Percentiles rank a stretch among this genome's conserved stretches.
These are phyloP conservation scores for Pichia sporocuriosa DNA, from an alignment of 805 yeast genomes.

Conservation along the genomic window DNA sequence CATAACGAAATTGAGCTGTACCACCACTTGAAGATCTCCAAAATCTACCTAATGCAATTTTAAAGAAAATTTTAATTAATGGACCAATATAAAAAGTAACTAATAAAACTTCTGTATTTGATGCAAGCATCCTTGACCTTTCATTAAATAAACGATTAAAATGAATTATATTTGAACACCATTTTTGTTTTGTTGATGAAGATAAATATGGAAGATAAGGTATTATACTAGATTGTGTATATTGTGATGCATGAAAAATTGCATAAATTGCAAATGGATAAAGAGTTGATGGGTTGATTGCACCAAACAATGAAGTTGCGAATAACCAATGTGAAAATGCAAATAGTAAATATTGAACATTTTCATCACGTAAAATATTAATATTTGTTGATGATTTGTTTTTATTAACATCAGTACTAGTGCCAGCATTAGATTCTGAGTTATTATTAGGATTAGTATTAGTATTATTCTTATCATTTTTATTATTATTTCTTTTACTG, in stretches of 20 bases:
- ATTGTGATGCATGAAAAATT: conserved; percentile 55
- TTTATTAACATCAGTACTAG: not conserved
- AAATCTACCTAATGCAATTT: conserved; percentile 30
- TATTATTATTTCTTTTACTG: not conserved
- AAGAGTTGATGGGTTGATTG: conserved; percentile 34
- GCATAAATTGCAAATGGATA: conserved; percentile 60
- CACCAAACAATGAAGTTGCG: conserved; percentile 18
- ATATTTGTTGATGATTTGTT: not conserved
- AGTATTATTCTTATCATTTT: not conserved
- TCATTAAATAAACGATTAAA: conserved; percentile 35
- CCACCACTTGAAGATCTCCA: conserved; percentile 20
- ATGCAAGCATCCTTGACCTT: conserved; percentile 37
- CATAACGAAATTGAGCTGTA: conserved; percentile 15
- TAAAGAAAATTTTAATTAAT: conserved; percentile 33
- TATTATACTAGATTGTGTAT: conserved; percentile 47
- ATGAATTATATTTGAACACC: conserved; percentile 28
- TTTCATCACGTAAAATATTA: conserved; percentile 43
- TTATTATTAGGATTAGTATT: not conserved
- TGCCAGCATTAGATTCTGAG: not conserved
- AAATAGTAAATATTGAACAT: conserved; percentile 52
- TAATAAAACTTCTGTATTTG: conserved; percentile 41
- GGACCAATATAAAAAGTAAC: conserved; percentile 34
- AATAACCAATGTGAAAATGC: conserved; percentile 34
- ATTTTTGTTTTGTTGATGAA: conserved; percentile 21
- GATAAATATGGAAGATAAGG: conserved; percentile 40